Percentiles rank a stretch among this genome's conserved stretches.
These are phyloP conservation scores for Pleurotus sapidus DNA, from an alignment of 768 basidiomycete genomes.

Conservation along the genomic window DNA sequence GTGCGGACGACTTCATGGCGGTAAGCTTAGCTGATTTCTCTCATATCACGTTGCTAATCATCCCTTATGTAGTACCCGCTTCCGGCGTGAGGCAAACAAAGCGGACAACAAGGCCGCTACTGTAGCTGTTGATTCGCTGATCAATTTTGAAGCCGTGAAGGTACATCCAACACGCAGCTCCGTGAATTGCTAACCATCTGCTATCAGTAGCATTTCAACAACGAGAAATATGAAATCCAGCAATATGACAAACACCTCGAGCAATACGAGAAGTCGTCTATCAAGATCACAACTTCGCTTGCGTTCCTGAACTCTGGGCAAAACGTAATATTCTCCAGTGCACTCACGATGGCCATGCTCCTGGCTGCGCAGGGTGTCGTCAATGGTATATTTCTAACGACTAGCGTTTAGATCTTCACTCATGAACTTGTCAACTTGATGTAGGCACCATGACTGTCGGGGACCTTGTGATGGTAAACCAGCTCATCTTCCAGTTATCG, in stretches of 20 bases:
- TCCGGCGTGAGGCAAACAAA: conserved; percentile 91
- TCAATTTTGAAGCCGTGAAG: conserved; percentile 99
- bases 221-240: conserved; percentile 85
- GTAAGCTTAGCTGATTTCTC: conserved; percentile 33
- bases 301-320: conserved; percentile 95
- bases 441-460: conserved; percentile 97
- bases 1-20: conserved; percentile 95
- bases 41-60: conserved; percentile 5
- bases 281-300: conserved; percentile 93
- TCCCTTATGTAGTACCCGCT: conserved; percentile 62
- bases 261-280: conserved; percentile 85
- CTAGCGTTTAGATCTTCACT: too few species aligned
- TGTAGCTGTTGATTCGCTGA: conserved; percentile 89
- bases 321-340: conserved; percentile 93
- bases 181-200: conserved; percentile 6
- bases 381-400: conserved; percentile 51
- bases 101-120: conserved; percentile 97
- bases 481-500: conserved; percentile 95
- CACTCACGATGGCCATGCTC: conserved; percentile 94
- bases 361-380: conserved; percentile 93
- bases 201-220: conserved; percentile 84
- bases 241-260: conserved; percentile 91
- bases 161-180: conserved; percentile 31
- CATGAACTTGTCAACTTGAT: not conserved
- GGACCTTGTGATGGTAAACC: conserved; percentile 99